Evolutionary conservation across 2,329 filamentous ascomycete species (phyloP), one percentile per base, ranked within the genome.

Genomic region (Phaeophleospora eucalypticola): DNA sequence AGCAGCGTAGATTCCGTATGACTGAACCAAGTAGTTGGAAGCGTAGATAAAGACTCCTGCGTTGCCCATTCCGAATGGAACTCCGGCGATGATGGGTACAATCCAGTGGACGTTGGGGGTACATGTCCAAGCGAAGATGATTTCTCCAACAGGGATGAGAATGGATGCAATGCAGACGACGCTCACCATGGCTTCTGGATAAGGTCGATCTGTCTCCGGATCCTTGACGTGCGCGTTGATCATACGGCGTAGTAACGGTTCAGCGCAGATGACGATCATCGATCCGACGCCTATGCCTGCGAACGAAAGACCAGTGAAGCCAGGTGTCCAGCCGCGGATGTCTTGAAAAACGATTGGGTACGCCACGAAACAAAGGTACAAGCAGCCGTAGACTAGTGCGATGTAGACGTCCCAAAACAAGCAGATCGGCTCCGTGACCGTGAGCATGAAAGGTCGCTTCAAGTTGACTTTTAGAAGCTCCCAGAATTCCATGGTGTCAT

Each of bases 341-440:
- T 84, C 73, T 9, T 76, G 74, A 68, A 93, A 95, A 48, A 95
- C 85, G 49, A 94, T 85, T 0, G 89, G 89, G 65, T 94, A 94
- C 10, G 87, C 88, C 14, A 94, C 84, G 70, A 95, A 95, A 68
- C 88, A 94, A 24, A 95, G 81, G 61, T 93, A 93, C 1, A 96
- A 74, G 34, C 95, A 89, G 15, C 83, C 87, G 65, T 95, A 95
- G 29, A 95, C 81, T 33, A 95, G 72, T 0, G 86, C 79, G 53
- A 86, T 80, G 56, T 85, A 86, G 27, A 82, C 65, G 59, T 85
- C 79, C 82, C 82, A 91, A 63, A 82, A 83, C 21, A 90, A 86
- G 40, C 86, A 90, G 46, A 96, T 95, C 0, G 89, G 90, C 59
- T 96, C 90, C 0, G 83, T 88, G 36, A 84, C 78, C 14, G 84